Evolutionary conservation across 129 eudicot species (phyloP).

Genomic region (Logfia minima): DNA sequence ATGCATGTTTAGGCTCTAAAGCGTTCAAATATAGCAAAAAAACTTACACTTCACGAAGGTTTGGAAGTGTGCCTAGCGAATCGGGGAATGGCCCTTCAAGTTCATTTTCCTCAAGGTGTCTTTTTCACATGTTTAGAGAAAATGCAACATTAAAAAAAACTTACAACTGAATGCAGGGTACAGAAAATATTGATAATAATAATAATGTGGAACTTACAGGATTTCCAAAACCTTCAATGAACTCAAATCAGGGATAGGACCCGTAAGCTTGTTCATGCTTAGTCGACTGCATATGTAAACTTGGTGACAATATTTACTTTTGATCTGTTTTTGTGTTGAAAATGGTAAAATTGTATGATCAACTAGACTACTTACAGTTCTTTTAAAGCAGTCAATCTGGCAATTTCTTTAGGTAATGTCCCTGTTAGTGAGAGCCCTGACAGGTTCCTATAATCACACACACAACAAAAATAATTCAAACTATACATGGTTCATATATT

Average conservation of each 20-base stretch:
- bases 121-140: constrained; percentile 18
- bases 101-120: constrained; percentile 76
- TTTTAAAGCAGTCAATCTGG: constrained; percentile 48
- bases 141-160: not conserved
- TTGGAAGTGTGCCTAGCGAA: constrained; percentile 54
- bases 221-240: constrained; percentile 47
- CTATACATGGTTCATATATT: not conserved
- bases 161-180: not conserved
- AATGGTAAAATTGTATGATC: not conserved
- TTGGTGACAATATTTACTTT: not conserved
- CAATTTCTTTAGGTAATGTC: constrained; percentile 44
- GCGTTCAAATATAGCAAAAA: not conserved
- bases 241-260: constrained; percentile 70
- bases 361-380: constrained; percentile 52
- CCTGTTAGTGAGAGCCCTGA: constrained; percentile 60
- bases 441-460: constrained; percentile 54
- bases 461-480: not conserved
- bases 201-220: constrained; percentile 49
- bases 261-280: constrained; percentile 60
- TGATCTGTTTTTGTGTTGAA: not conserved
- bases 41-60: constrained; percentile 61
- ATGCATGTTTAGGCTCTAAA: not conserved
- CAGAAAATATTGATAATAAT: not conserved
- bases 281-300: constrained; percentile 47
- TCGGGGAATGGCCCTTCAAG: constrained; percentile 68